Evolutionary conservation across 2,329 filamentous ascomycete species (phyloP).

Genomic region (Apiospora marii): DNA sequence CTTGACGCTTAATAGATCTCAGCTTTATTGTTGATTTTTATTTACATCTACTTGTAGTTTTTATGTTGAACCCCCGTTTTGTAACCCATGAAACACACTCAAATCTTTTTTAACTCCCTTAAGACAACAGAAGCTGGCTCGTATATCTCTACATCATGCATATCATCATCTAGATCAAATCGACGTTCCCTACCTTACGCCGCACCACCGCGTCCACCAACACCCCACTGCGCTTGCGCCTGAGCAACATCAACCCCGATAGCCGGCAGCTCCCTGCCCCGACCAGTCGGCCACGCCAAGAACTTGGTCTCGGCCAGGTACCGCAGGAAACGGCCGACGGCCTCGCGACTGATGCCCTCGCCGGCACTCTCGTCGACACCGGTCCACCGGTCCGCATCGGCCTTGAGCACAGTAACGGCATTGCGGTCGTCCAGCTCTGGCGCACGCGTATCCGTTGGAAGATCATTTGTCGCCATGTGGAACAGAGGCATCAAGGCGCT

Average conservation of each 20-base stretch:
- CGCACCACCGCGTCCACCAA: conserved; percentile 40
- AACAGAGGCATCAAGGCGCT: conserved; percentile 78
- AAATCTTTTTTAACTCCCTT: background rate
- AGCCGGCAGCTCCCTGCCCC: conserved; percentile 43
- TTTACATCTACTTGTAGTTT: background rate
- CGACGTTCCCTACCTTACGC: conserved; percentile 26
- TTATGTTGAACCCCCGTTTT: background rate
- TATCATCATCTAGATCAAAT: background rate
- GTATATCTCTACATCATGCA: background rate
- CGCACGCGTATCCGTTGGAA: conserved; percentile 74
- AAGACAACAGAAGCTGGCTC: background rate
- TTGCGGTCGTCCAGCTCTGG: conserved; percentile 79
- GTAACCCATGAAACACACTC: background rate
- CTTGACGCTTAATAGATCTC: background rate
- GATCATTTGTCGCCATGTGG: conserved; percentile 74
- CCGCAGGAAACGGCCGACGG: conserved; percentile 68
- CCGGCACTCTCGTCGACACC: conserved; percentile 63
- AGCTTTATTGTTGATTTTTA: background rate
- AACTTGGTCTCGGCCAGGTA: conserved; percentile 71
- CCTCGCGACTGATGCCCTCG: conserved; percentile 65
- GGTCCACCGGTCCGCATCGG: conserved; percentile 67
- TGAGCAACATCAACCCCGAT: conserved; percentile 37
- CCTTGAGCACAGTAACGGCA: conserved; percentile 68
- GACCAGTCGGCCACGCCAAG: conserved; percentile 55
- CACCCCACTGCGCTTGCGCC: conserved; percentile 32